Conservation (phyloP, 176 grass and related monocot species). For the Panicum miliaceum region DNA sequence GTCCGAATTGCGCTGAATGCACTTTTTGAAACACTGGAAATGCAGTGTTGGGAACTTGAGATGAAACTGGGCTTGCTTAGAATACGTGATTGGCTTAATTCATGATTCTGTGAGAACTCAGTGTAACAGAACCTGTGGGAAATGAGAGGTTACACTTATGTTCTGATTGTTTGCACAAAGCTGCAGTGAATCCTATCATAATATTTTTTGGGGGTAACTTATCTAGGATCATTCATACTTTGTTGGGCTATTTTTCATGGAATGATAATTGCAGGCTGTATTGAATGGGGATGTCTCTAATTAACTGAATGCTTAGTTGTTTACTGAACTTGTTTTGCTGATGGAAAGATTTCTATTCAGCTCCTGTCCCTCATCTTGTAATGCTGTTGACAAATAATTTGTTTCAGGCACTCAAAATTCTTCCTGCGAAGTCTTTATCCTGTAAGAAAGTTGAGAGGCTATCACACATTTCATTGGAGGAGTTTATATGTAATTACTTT, state of each 20-base stretch:
- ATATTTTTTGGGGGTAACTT: no score
- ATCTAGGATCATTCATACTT: neutral
- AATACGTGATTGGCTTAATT: neutral
- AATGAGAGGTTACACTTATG: neutral
- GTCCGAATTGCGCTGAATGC: neutral
- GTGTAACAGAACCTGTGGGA: neutral
- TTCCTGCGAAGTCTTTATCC: constrained; percentile 67
- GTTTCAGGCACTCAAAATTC: constrained; percentile 65
- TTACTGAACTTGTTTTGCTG: neutral
- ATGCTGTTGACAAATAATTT: constrained; percentile 10
- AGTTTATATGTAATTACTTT: constrained; percentile 89
- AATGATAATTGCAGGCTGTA: neutral
- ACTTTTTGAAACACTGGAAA: neutral
- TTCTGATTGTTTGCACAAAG: neutral
- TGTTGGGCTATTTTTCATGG: neutral
- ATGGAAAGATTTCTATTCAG: neutral
- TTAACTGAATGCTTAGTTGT: neutral
- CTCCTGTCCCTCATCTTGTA: neutral
- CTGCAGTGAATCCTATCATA: neutral
- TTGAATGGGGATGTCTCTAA: neutral
- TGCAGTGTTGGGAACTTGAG: neutral
- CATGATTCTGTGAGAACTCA: neutral
- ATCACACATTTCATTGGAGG: constrained; percentile 71
- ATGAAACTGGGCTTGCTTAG: neutral
- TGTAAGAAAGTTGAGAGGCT: constrained; percentile 73